Percentiles rank a stretch among this genome's conserved stretches.
Conservation (phyloP, 176 grass and related monocot species). For the Juncus effusus region DNA sequence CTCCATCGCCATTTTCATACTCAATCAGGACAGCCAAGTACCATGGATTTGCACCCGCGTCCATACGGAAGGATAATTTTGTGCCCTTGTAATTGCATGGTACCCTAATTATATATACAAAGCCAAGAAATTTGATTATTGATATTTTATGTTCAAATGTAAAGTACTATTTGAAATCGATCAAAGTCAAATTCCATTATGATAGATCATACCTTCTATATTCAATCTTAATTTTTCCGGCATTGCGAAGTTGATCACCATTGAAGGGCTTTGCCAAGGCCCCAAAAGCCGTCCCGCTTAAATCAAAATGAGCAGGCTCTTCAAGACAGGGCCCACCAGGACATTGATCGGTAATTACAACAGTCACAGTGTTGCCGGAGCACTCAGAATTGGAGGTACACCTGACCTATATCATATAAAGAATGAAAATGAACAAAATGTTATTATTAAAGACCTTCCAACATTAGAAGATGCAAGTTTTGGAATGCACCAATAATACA, state of each 20-base stretch:
- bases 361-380: slow-evolving; percentile 59
- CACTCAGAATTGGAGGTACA: slow-evolving; percentile 42
- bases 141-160: too few relatives aligned
- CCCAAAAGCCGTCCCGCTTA: slow-evolving; percentile 79
- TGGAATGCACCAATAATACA: too few relatives aligned
- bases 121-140: too few relatives aligned
- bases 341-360: slow-evolving; percentile 72
- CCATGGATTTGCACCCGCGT: slow-evolving; percentile 63
- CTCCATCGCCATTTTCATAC: slow-evolving; percentile 70
- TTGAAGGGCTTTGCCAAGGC: slow-evolving; percentile 56
- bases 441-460: neutral
- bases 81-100: slow-evolving; percentile 49
- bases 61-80: slow-evolving; percentile 51
- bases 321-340: slow-evolving; percentile 36
- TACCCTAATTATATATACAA: slow-evolving; percentile 33
- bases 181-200: too few relatives aligned
- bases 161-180: too few relatives aligned
- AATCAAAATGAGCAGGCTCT: slow-evolving; percentile 59
- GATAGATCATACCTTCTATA: slow-evolving; percentile 41
- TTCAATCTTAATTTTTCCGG: slow-evolving; percentile 48
- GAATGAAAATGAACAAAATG: neutral
- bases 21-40: slow-evolving; percentile 66
- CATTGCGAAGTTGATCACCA: slow-evolving; percentile 49
- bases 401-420: slow-evolving; percentile 45
- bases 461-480: neutral